A percentile compares a stretch with the other conserved stretches of the same genome.
These are phyloP conservation scores for Lichtheimia ramosa DNA, from an alignment of 371 early-diverging fungal species.

Conservation along the genomic window DNA sequence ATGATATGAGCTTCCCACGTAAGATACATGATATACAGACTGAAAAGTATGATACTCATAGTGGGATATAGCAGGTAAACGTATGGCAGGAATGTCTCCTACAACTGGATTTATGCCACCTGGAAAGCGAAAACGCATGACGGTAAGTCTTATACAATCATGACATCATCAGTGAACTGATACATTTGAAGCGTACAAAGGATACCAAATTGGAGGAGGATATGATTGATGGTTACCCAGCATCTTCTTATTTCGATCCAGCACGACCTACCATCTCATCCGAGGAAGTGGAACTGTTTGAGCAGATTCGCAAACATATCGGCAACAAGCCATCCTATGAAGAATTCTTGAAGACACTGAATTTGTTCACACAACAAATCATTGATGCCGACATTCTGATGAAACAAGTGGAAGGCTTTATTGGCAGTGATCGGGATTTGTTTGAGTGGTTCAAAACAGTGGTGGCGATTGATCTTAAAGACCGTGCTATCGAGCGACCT, in stretches of 20 bases:
- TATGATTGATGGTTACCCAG: conserved; percentile 10
- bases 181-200: conserved; percentile 3
- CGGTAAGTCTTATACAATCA: not conserved
- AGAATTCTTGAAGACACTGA: conserved; percentile 95
- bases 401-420: conserved; percentile 80
- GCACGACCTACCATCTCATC: conserved; percentile 27
- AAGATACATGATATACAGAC: no score
- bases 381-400: conserved; percentile 80
- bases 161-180: not conserved
- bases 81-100: conserved; percentile 1
- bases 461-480: conserved; percentile 80
- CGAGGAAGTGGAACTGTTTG: conserved; percentile 90
- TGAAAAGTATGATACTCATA: no score
- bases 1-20: conserved; percentile 2
- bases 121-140: conserved; percentile 11
- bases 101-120: conserved; percentile 3
- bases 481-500: conserved; percentile 40
- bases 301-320: conserved; percentile 78
- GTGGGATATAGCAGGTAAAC: conserved; percentile 6
- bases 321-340: conserved; percentile 81
- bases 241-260: conserved; percentile 12
- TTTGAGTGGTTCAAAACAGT: conserved; percentile 91
- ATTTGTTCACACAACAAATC: conserved; percentile 92
- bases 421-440: conserved; percentile 70
- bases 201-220: conserved; percentile 13